Evolutionary conservation across 2,329 filamentous ascomycete species (phyloP).

Genomic region (Chrysosporium queenslandicum): DNA sequence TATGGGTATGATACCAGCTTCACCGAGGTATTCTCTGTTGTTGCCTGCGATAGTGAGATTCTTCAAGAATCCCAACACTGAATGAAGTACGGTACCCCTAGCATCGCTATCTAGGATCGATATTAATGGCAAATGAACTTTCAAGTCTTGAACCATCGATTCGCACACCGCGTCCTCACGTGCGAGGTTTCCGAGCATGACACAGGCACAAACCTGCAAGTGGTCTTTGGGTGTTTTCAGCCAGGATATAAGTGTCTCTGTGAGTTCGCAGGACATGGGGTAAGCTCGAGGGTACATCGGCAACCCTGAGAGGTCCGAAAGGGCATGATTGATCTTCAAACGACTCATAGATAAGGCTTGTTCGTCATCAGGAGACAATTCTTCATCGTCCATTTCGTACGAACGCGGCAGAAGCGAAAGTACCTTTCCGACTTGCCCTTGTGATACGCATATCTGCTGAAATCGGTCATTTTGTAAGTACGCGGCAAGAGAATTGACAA

Average conservation of each 20-base stretch:
- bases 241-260: slow-evolving; percentile 33
- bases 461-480: slow-evolving; percentile 33
- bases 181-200: slow-evolving; percentile 41
- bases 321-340: slow-evolving; percentile 32
- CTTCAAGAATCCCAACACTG: slow-evolving; percentile 39
- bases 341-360: slow-evolving; percentile 29
- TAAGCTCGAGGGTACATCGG: slow-evolving; percentile 31
- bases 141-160: slow-evolving; percentile 31
- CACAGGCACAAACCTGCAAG: slow-evolving; percentile 38
- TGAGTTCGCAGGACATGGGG: slow-evolving; percentile 31
- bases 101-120: slow-evolving; percentile 30
- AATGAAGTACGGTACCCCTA: slow-evolving; percentile 35
- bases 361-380: slow-evolving; percentile 27
- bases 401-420: slow-evolving; percentile 28
- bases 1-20: slow-evolving; percentile 32
- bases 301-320: slow-evolving; percentile 35
- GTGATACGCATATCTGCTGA: slow-evolving; percentile 29
- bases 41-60: slow-evolving; percentile 38
- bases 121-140: slow-evolving; percentile 35
- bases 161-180: slow-evolving; percentile 36
- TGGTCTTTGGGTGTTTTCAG: slow-evolving; percentile 33
- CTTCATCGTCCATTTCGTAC: slow-evolving; percentile 22
- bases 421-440: slow-evolving; percentile 26
- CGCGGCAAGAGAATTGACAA: slow-evolving; percentile 27
- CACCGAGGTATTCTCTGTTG: slow-evolving; percentile 33